These are phyloP conservation scores for Tuber indicum DNA, from an alignment of 495 filamentous ascomycete genomes.

Conservation along the genomic window DNA sequence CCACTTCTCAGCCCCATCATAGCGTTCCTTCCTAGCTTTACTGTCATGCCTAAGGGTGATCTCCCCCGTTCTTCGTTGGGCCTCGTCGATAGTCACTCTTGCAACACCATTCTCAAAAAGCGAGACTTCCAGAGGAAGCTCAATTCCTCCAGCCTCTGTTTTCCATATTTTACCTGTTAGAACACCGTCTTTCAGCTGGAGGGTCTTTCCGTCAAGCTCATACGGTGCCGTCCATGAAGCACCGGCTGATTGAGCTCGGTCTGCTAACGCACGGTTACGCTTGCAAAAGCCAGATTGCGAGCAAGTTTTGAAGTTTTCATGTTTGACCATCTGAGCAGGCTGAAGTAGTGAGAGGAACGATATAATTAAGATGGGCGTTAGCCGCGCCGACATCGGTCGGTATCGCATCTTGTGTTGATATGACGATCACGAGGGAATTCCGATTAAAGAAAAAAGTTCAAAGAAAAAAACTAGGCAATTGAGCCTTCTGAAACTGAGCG, in stretches of 20 bases:
- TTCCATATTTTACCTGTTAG: conserved; percentile 75
- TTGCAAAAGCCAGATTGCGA: conserved; percentile 92
- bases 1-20: conserved; percentile 86
- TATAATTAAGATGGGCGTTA: conserved; percentile 11
- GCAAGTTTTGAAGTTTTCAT: conserved; percentile 94
- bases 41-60: conserved; percentile 82
- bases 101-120: conserved; percentile 85
- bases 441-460: background rate
- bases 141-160: conserved; percentile 58
- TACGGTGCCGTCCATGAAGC: conserved; percentile 76
- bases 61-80: conserved; percentile 77
- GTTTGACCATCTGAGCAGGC: conserved; percentile 69
- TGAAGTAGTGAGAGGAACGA: conserved; percentile 26
- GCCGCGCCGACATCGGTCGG: background rate
- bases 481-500: background rate
- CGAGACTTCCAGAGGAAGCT: conserved; percentile 73
- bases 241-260: conserved; percentile 58
- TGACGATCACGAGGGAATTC: background rate
- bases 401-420: background rate
- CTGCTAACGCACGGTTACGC: conserved; percentile 83
- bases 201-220: conserved; percentile 60
- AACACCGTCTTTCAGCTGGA: conserved; percentile 71
- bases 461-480: background rate
- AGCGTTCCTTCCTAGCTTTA: conserved; percentile 79
- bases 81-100: conserved; percentile 82